These are phyloP conservation scores for Leptographium wingfieldii DNA, from an alignment of 2,329 filamentous ascomycete genomes.

Conservation along the genomic window DNA sequence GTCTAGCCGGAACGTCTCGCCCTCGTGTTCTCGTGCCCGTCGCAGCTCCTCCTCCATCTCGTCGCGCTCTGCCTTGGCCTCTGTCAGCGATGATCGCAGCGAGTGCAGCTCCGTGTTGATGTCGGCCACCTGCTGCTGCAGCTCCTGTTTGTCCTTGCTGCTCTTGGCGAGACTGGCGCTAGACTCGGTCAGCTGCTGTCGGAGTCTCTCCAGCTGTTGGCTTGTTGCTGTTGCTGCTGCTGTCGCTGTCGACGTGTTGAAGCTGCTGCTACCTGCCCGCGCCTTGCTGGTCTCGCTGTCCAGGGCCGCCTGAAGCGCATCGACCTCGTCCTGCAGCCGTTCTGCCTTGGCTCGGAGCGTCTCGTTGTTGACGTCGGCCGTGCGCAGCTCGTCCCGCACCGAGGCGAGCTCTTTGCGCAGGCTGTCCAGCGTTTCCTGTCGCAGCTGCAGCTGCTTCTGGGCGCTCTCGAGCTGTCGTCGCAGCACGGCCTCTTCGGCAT, in stretches of 20 bases:
- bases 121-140: slow-evolving; percentile 51
- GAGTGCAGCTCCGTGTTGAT: slow-evolving; percentile 48
- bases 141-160: slow-evolving; percentile 45
- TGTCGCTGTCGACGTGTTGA: slow-evolving; percentile 18
- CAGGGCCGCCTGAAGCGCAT: slow-evolving; percentile 53
- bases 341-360: slow-evolving; percentile 52
- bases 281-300: slow-evolving; percentile 53
- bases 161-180: slow-evolving; percentile 44
- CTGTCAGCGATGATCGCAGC: slow-evolving; percentile 41
- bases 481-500: slow-evolving; percentile 57
- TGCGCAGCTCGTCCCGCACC: slow-evolving; percentile 57
- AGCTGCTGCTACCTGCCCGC: slow-evolving; percentile 24
- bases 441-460: slow-evolving; percentile 55
- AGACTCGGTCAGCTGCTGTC: slow-evolving; percentile 38
- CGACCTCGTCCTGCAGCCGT: slow-evolving; percentile 62
- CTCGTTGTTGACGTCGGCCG: slow-evolving; percentile 51
- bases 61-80: slow-evolving; percentile 52
- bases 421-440: slow-evolving; percentile 52
- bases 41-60: slow-evolving; percentile 50
- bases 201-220: slow-evolving; percentile 16
- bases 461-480: slow-evolving; percentile 63
- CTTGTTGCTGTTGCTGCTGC: background rate
- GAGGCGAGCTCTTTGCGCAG: slow-evolving; percentile 53
- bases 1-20: slow-evolving; percentile 48
- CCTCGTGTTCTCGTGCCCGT: slow-evolving; percentile 39